Evolutionary conservation across 305 asterid genomes (phyloP), one percentile per base, ranked within the genome.

Genomic region (Andrographis paniculata): DNA sequence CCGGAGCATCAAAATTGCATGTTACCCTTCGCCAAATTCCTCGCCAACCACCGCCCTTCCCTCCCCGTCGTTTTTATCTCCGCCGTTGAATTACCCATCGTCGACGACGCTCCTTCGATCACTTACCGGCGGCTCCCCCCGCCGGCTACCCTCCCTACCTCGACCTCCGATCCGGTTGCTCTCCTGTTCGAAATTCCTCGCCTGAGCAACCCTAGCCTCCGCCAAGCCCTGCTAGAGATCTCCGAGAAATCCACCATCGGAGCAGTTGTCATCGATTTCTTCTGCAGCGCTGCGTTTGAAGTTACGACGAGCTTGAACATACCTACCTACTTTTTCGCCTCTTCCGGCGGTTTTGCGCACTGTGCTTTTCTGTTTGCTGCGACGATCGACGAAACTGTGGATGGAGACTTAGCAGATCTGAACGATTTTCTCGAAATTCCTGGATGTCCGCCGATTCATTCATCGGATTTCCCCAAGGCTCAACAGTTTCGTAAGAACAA

Each of bases 211-310:
- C 68, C 78, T 0, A 48, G 6, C 14, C 50, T 70, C 6, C 59
- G 22, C 47, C 14, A 37, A 4, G 67, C 68, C 42, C 74, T 75
- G 6, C 37, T 43, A 39, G 53, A 72, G 22, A 67, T 72, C 41
- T 59, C 77, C 1, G 36, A 33, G 18, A 58, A 45, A 22, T 55
- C 67, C 0, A 59, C 14, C 12, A 42, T 78, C 41, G 28, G 14
- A 18, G 79, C 78, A 0, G 48, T 78, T 11, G 52, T 78, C 1
- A 62, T 75, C 3, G 80, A 71, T 40, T 59, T 64, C 63, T 69
- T 78, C 60, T 75, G 80, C 66, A 66, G 63, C 2, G 3, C 78
- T 1, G 74, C 78, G 0, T 61, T 47, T 19, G 56, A 62, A 0
- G 69, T 60, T 16, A 58, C 82, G 0, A 20, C 70, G 0, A 18